These are phyloP conservation scores for Baorangia bicolor DNA, from an alignment of 768 basidiomycete species.

Conservation along the genomic window DNA sequence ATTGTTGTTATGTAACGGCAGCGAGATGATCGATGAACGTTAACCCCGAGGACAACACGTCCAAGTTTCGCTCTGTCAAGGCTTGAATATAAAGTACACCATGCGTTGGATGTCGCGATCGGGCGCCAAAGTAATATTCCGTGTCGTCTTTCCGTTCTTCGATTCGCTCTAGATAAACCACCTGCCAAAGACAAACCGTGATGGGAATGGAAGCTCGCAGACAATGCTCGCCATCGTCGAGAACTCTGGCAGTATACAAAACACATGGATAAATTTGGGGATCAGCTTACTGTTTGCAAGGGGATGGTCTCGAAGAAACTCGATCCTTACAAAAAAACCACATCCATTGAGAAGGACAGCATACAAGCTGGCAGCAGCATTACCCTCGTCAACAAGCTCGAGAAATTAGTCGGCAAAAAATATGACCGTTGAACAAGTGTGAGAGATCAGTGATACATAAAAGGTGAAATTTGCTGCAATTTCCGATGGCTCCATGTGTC, in stretches of 20 bases:
- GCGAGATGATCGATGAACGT: not conserved
- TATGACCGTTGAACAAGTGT: not conserved
- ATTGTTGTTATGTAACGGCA: not conserved
- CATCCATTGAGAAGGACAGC: not conserved
- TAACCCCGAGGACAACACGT: not conserved
- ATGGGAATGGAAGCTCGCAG: constrained; percentile 11
- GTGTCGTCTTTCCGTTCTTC: constrained; percentile 1
- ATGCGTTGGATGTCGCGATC: not conserved
- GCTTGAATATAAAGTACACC: not conserved
- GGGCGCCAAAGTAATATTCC: not conserved
- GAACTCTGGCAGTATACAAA: not conserved
- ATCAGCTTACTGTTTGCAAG: not conserved
- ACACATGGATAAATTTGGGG: not conserved
- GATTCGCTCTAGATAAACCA: constrained; percentile 3
- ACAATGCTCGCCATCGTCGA: not conserved
- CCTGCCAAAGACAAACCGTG: constrained; percentile 8
- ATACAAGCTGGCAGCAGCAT: not conserved
- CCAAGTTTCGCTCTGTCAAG: not conserved
- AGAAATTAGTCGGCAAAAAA: not conserved
- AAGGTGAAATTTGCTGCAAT: constrained; percentile 2
- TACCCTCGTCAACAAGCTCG: not conserved
- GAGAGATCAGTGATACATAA: not conserved
- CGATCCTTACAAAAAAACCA: not conserved
- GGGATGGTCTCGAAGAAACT: not conserved
- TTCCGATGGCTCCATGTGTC: not conserved